Evolutionary conservation across 129 eudicot species (phyloP).

Genomic region (Lactuca saligna): DNA sequence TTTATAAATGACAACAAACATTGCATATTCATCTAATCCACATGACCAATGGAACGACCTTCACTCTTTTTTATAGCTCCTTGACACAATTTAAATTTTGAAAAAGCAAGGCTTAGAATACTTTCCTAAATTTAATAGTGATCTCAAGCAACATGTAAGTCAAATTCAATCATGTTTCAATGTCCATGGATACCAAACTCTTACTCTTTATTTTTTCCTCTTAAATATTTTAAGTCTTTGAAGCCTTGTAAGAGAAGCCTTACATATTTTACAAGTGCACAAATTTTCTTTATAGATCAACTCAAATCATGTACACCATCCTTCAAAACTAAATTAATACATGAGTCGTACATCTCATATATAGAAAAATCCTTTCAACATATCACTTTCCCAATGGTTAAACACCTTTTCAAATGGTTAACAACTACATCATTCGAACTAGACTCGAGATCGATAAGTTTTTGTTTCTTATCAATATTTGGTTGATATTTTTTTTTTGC

Average conservation of each 20-base stretch:
- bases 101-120: neutral
- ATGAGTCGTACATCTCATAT: neutral
- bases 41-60: neutral
- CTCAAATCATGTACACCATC: neutral
- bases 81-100: neutral
- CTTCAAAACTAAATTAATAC: neutral
- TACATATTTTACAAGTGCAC: conserved; percentile 12
- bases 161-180: conserved; percentile 1
- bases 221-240: neutral
- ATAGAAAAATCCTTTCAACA: neutral
- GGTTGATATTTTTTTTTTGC: neutral
- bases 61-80: neutral
- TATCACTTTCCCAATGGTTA: neutral
- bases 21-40: no score
- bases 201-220: conserved; percentile 1
- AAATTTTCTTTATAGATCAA: neutral
- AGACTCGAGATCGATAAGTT: neutral
- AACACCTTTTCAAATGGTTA: no score
- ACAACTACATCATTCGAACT: no score
- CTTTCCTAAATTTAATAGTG: neutral
- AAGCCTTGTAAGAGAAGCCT: conserved; percentile 11
- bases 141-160: conserved; percentile 2
- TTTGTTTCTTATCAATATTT: neutral
- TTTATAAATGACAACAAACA: no score
- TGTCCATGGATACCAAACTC: conserved; percentile 2